Evolutionary conservation across 148 eudicot species (phyloP), one percentile per base, ranked within the genome.

Genomic region (Salicornia ramosissima): DNA sequence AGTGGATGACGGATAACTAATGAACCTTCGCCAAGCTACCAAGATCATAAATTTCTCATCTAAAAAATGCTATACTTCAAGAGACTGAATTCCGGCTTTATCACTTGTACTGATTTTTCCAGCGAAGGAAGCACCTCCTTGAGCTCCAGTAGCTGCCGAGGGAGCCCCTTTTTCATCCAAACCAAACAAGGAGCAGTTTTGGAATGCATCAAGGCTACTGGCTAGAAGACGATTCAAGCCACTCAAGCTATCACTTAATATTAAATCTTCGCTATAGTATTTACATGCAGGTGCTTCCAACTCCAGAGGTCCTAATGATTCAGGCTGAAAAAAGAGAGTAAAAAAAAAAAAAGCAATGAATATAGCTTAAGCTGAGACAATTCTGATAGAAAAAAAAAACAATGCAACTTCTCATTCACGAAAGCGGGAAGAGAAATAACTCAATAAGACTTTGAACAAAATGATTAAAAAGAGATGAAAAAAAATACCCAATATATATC

Each of bases 231-330:
- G 97, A 76, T 79, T 95, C 76, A 95, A 72, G 33, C 99, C 91
- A 53, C 91, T 81, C 69, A 94, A 79, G 81, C 97, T 91, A 77
- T 95, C 99, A 58, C 90, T 91, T 74, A 91, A 77, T 43, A 91
- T 83, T 47, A 87, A 74, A 71, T 87, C 93, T 69, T 91, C 90
- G 59, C 83, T 85, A 70, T 83, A 87, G 80, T 87, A 91, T 86
- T 86, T 91, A 80, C 86, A 82, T 6, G 97, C 59, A 59, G 90
- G 87, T 61, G 78, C 51, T 47, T 88, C 97, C 83, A 91, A 81
- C 74, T 95, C 97, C 78, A 95, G 80, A 29, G 97, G 97, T 68
- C 91, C 99, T 79, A 95, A 82, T 22, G 97, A 95, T 65, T 95
- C 99, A 14, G 96, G 90, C 99, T 95, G 96, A 75, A 71, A 68